These are phyloP conservation scores for Boletus tylopilopsis DNA, from an alignment of 768 basidiomycete species.

Conservation along the genomic window DNA sequence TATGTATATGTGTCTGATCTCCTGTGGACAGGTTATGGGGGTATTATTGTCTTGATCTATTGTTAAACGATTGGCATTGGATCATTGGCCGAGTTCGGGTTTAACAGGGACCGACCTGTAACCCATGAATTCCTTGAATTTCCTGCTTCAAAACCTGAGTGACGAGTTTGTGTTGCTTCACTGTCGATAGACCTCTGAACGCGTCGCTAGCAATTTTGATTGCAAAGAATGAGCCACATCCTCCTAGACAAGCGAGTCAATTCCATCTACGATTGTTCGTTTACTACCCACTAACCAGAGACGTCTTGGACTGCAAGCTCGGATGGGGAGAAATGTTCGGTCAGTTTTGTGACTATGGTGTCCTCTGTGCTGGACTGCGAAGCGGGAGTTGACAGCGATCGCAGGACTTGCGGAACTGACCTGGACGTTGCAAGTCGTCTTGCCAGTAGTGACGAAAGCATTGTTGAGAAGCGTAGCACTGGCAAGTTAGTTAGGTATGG, in stretches of 20 bases:
- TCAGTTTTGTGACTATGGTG: constrained; percentile 69
- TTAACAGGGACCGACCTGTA: constrained; percentile 63
- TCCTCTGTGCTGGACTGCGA: constrained; percentile 38
- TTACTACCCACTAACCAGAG: constrained; percentile 64
- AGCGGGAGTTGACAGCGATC: constrained; percentile 20
- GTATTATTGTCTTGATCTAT: constrained; percentile 43
- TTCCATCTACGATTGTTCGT: background rate
- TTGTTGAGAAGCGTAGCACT: background rate
- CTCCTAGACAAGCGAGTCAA: constrained; percentile 50
- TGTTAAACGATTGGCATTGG: constrained; percentile 7
- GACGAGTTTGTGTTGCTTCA: constrained; percentile 93
- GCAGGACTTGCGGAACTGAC: constrained; percentile 26
- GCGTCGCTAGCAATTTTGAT: constrained; percentile 81
- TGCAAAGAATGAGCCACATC: constrained; percentile 96
- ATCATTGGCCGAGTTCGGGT: no score
- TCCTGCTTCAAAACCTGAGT: constrained; percentile 84
- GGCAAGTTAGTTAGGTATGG: background rate
- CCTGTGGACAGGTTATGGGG: constrained; percentile 14
- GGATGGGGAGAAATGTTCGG: constrained; percentile 70
- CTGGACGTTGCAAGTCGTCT: constrained; percentile 33
- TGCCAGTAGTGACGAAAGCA: constrained; percentile 27
- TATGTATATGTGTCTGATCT: background rate
- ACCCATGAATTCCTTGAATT: constrained; percentile 86
- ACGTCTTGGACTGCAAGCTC: constrained; percentile 87
- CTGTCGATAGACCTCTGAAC: constrained; percentile 80